Base-by-base conservation (phyloP, 768 basidiomycete genomes). In the Crassisporium funariophilum region DNA sequence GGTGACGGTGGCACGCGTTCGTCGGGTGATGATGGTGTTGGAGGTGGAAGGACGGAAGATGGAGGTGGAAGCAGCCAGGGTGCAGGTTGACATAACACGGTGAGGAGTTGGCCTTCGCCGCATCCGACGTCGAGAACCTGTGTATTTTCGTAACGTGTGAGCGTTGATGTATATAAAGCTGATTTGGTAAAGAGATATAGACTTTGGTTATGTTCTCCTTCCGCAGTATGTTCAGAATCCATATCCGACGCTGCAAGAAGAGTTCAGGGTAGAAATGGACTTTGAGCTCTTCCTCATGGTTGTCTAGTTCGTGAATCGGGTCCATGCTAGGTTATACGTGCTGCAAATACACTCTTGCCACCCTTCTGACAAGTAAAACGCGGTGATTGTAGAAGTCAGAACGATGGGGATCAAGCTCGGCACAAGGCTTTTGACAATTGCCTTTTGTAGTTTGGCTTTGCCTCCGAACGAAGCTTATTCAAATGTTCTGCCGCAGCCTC, bases 121-220 rank as follows among this genome's bases (percentile, higher is more conserved):
- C 91, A 95, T 4, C 91, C 91, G 20, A 91, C 71, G 56, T 95
- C 91, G 38, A 92, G 70, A 5, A 93, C 74, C 89, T 91, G 45
- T 49, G 33, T 17, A n/a, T n/a, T n/a, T n/a, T n/a, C n/a, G n/a
- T n/a, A n/a, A n/a, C n/a, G n/a, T n/a, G n/a, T n/a, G n/a, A n/a
- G n/a, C n/a, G n/a, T n/a, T n/a, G n/a, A n/a, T n/a, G n/a, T n/a
- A n/a, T n/a, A n/a, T n/a, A n/a, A n/a, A 33, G 3, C 17, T 35
- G 35, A 41, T 46, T 44, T 46, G 37, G 5, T 42, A 29, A 42
- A 13, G 35, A 4, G 21, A 40, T n/a, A 20, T 29, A 33, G 15
- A 60, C 86, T 61, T 77, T 70, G 9, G 76, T 68, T 27, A 86
- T 72, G 15, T 64, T 65, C 53, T 86, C 82, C 22, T 75, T 71